phyloP scores from a whole-genome alignment of 1,139 yeast species.

The Yamadazyma spencermartinsiae region DNA sequence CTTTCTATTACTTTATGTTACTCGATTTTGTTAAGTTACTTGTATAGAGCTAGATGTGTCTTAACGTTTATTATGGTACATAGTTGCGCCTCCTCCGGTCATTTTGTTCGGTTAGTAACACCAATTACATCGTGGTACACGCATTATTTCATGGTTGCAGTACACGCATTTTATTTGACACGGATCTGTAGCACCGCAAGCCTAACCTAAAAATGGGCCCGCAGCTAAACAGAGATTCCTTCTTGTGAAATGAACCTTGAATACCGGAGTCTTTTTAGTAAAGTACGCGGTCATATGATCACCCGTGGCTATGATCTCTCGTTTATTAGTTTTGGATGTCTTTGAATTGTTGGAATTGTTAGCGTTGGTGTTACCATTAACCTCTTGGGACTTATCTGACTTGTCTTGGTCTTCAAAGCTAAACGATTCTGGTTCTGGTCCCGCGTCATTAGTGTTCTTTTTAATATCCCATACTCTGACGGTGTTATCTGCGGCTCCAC shows the following conservation, averaged over 20 bases:
- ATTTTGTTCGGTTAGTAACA: no score
- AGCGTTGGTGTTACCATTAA: conserved; percentile 21
- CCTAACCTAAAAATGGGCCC: conserved; percentile 64
- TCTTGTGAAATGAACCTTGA: conserved; percentile 87
- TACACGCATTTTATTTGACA: no score
- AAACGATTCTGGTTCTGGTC: conserved; percentile 79
- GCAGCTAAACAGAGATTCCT: conserved; percentile 91
- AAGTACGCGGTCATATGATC: conserved; percentile 94
- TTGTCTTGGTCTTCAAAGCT: conserved; percentile 19
- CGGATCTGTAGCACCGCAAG: no score
- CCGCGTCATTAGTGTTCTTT: conserved; percentile 76
- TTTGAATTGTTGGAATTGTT: conserved; percentile 13
- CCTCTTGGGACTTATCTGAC: conserved; percentile 19
- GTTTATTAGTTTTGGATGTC: conserved; percentile 34
- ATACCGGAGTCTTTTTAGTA: conserved; percentile 92
- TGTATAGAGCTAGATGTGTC: no score
- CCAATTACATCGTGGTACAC: no score
- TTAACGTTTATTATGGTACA: no score
- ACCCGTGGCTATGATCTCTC: conserved; percentile 75
- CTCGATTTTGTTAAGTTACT: no score
- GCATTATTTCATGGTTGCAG: no score
- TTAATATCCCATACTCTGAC: conserved; percentile 96
- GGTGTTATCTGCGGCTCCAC: conserved; percentile 91
- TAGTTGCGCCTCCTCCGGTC: no score
- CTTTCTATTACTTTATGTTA: no score